Evolutionary conservation across 768 basidiomycete species (phyloP).

Genomic region (Cystofilobasidium macerans): DNA sequence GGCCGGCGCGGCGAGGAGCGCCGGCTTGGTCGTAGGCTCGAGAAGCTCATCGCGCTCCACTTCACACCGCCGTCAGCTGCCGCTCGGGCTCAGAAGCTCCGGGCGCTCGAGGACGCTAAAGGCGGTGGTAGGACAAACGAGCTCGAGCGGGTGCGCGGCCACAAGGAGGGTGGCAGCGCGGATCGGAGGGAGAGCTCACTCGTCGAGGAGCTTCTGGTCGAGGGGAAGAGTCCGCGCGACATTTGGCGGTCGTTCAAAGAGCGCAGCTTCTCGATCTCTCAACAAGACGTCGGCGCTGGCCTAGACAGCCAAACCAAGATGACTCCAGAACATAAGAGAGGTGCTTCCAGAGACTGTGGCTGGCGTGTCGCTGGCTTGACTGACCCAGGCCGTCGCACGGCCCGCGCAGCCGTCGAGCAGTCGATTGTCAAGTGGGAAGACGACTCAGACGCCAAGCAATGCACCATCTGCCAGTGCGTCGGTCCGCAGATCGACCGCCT

Average conservation of each 20-base stretch:
- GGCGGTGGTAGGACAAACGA: no score
- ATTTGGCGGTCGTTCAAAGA: conserved; percentile 22
- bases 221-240: conserved; percentile 31
- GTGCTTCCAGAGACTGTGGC: conserved; percentile 44
- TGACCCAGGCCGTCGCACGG: neutral
- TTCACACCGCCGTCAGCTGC: conserved; percentile 38
- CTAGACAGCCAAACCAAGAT: conserved; percentile 35
- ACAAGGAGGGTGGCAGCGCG: neutral
- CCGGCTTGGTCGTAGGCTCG: conserved; percentile 71
- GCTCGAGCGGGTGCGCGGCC: neutral
- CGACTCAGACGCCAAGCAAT: conserved; percentile 62
- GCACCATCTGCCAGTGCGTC: conserved; percentile 68
- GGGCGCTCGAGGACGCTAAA: conserved; percentile 14
- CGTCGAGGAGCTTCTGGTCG: conserved; percentile 3
- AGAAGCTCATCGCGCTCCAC: conserved; percentile 53
- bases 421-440: conserved; percentile 90
- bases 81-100: conserved; percentile 7
- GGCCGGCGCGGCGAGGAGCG: conserved; percentile 62
- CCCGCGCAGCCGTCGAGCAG: conserved; percentile 65
- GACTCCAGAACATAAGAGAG: conserved; percentile 56
- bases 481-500: no score
- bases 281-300: neutral
- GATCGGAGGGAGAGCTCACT: neutral
- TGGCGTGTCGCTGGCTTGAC: neutral
- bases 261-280: conserved; percentile 2